Percentiles rank a stretch among this genome's conserved stretches.
Evolutionary conservation across 2,329 filamentous ascomycete species (phyloP).

Genomic region (Neonectria ditissima): DNA sequence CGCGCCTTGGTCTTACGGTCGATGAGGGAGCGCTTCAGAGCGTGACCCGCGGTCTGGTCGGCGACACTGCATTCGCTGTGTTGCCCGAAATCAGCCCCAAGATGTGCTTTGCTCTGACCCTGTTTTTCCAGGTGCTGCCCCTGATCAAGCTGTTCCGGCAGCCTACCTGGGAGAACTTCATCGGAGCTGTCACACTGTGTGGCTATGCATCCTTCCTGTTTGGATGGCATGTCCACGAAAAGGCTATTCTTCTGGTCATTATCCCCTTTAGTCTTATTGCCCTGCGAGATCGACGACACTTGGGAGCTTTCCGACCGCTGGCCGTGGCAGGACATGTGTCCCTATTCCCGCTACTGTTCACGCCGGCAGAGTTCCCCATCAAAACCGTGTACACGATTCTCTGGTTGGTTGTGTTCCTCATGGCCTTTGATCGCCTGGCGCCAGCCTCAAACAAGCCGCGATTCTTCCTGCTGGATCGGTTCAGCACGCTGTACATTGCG

Average conservation of each 20-base stretch:
- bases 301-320: constrained; percentile 90
- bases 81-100: constrained; percentile 86
- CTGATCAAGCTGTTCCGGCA: constrained; percentile 84
- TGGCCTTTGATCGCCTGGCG: constrained; percentile 87
- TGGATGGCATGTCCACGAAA: constrained; percentile 98
- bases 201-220: constrained; percentile 97
- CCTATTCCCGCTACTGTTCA: constrained; percentile 93
- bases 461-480: constrained; percentile 90
- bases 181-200: constrained; percentile 90
- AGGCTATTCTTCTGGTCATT: constrained; percentile 93
- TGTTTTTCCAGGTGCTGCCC: constrained; percentile 83
- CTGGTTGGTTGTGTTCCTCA: constrained; percentile 89
- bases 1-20: constrained; percentile 79
- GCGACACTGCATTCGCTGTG: constrained; percentile 93
- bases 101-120: constrained; percentile 83
- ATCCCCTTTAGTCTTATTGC: constrained; percentile 95
- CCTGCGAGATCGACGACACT: constrained; percentile 87
- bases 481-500: constrained; percentile 89
- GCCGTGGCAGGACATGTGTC: constrained; percentile 96
- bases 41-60: constrained; percentile 91
- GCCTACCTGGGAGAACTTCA: constrained; percentile 89
- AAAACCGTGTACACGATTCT: constrained; percentile 94
- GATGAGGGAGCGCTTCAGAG: constrained; percentile 83
- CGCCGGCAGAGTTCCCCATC: constrained; percentile 89
- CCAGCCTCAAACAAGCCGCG: constrained; percentile 84